These are phyloP conservation scores for Nicotiana paniculata DNA, from an alignment of 257 asterid genomes.

Conservation along the genomic window DNA sequence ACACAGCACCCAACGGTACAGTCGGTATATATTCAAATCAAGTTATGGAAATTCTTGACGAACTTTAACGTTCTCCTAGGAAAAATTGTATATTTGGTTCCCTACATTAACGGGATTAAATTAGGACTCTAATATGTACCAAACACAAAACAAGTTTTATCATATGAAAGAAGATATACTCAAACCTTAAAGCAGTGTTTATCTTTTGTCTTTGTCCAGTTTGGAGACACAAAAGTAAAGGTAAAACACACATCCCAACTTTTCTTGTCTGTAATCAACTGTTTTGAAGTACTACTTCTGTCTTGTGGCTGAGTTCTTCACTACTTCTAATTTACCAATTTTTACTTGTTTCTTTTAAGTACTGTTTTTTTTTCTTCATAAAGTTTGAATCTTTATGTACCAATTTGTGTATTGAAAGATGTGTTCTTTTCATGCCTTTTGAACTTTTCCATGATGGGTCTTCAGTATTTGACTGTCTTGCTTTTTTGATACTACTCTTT, in stretches of 20 bases:
- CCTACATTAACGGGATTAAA: conserved; percentile 1
- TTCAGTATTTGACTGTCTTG: conserved; percentile 34
- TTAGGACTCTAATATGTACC: background rate
- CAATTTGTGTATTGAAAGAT: conserved; percentile 23
- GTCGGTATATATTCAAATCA: background rate
- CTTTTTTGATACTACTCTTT: conserved; percentile 20
- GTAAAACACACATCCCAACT: conserved; percentile 1
- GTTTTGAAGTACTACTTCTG: background rate
- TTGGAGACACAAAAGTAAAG: background rate
- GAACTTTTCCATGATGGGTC: conserved; percentile 29
- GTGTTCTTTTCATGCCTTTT: conserved; percentile 42
- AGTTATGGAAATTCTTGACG: background rate
- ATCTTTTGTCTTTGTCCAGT: background rate
- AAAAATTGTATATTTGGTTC: background rate
- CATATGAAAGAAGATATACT: background rate
- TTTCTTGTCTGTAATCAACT: background rate
- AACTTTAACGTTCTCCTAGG: background rate
- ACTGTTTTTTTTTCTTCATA: background rate
- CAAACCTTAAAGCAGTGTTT: background rate
- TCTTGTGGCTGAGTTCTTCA: background rate
- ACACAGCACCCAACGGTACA: background rate
- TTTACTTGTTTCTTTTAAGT: background rate
- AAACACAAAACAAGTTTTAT: background rate
- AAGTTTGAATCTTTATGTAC: background rate
- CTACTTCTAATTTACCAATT: background rate